These are phyloP conservation scores for Cryphonectria carpinicola DNA, from an alignment of 2,329 filamentous ascomycete species.

Conservation along the genomic window DNA sequence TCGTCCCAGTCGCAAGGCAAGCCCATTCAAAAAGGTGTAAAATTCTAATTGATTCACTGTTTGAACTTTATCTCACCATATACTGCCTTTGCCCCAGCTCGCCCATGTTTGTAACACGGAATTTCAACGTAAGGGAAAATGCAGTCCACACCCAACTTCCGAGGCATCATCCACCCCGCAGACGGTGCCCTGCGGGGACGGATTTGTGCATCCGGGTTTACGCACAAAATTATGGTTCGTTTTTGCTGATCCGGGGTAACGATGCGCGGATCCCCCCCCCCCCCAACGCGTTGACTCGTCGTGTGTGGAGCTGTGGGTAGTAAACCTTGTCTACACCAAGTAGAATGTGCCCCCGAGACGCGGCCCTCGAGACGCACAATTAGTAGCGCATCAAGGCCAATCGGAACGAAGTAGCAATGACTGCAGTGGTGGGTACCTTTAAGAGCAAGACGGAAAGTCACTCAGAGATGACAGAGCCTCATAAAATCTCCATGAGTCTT, in stretches of 20 bases:
- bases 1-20: neutral
- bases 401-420: neutral
- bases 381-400: neutral
- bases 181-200: neutral
- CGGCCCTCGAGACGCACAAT: constrained; percentile 5
- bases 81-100: neutral
- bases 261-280: neutral
- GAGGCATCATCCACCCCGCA: neutral
- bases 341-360: constrained; percentile 14
- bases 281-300: neutral
- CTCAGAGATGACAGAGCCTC: neutral
- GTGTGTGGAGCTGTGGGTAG: neutral
- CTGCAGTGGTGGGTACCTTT: neutral
- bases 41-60: too few relatives aligned
- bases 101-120: neutral
- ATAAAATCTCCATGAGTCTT: neutral
- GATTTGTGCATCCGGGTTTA: neutral
- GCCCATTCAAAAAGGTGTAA: neutral
- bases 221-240: neutral
- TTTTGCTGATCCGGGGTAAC: neutral
- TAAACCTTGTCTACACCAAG: neutral
- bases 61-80: neutral
- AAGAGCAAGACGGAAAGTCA: neutral
- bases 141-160: neutral
- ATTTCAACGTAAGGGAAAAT: neutral